Conservation (phyloP, 2,329 filamentous ascomycete species). For the Pseudogymnoascus sp. region DNA sequence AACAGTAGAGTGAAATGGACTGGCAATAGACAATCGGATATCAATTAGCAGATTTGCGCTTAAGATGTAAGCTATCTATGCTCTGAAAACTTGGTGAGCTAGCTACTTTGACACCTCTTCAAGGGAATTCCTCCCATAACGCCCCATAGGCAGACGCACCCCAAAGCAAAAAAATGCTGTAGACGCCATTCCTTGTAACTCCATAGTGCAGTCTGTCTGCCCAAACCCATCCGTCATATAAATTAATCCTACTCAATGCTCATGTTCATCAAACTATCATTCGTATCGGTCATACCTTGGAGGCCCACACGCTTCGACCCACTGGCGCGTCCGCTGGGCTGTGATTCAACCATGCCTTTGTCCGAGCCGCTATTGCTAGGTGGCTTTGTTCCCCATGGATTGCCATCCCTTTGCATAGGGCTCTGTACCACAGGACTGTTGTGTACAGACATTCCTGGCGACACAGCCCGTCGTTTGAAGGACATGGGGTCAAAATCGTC, state of each 20-base stretch:
- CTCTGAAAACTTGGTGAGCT: background rate
- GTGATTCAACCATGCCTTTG: constrained; percentile 42
- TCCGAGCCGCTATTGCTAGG: constrained; percentile 49
- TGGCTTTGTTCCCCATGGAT: constrained; percentile 64
- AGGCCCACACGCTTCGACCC: constrained; percentile 55
- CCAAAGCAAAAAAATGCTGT: background rate
- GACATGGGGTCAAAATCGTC: constrained; percentile 82
- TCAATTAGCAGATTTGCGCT: background rate
- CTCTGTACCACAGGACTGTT: constrained; percentile 85
- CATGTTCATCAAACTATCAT: constrained; percentile 93
- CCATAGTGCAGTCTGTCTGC: background rate
- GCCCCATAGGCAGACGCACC: background rate
- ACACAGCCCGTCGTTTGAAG: constrained; percentile 87
- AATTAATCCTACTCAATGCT: constrained; percentile 65
- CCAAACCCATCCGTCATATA: background rate
- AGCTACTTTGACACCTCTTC: background rate
- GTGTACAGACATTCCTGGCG: constrained; percentile 81
- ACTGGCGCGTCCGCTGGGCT: constrained; percentile 13
- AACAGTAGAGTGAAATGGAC: background rate
- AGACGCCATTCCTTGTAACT: background rate
- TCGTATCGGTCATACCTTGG: constrained; percentile 93
- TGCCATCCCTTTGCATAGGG: constrained; percentile 63
- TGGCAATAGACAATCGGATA: background rate
- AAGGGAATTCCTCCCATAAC: background rate
- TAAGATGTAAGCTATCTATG: background rate